Base-by-base conservation (phyloP, 805 yeast genomes). In the Candida sithepensis region DNA sequence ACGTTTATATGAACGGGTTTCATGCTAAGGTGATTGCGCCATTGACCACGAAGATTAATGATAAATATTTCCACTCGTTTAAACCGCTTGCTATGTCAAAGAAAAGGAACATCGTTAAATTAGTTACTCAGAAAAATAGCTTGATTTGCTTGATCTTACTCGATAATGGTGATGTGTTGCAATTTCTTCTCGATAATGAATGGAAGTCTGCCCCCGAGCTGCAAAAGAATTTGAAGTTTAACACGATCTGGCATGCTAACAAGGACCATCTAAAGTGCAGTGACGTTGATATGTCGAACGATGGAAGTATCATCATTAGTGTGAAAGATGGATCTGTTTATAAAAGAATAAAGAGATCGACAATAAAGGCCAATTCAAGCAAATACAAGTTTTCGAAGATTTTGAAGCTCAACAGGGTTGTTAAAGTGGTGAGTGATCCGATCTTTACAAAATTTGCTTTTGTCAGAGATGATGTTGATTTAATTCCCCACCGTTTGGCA, bases 271-370 rank as follows among this genome's bases (percentile, higher is more conserved):
- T 79, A 73, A 71, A 69, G 46, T 88, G 80, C 42, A 69, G 68
- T 3, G 96, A 88, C 65, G 75, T 86, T 28, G 92, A 83, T 57
- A 73, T 84, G 39, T 77, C 85, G 2, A 69, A 66, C 16, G 86
- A 84, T 57, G 95, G 95, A 0, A 80, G 87, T 0, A 63, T 88
- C 2, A 69, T 90, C 1, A 61, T 91, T 1, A 78, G 85, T 52
- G 84, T 94, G 0, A 63, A 70, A 19, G 80, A 81, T 42, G 97
- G 97, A 0, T 75, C 84, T 20, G 87, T 79, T 0, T 88, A 77
- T 54, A 69, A 71, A 52, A 63, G 72, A 50, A 52, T 70, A 22
- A 74, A 65, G 51, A 55, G 73, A 49, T 48, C 59, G 41, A 45
- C 67, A 46, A 60, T 69, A 52, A 57, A 68, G 59, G 44, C 46